A percentile compares a stretch with the other conserved stretches of the same genome.
Conservation (phyloP, 2,329 filamentous ascomycete species). For the Aspergillus piperis region DNA sequence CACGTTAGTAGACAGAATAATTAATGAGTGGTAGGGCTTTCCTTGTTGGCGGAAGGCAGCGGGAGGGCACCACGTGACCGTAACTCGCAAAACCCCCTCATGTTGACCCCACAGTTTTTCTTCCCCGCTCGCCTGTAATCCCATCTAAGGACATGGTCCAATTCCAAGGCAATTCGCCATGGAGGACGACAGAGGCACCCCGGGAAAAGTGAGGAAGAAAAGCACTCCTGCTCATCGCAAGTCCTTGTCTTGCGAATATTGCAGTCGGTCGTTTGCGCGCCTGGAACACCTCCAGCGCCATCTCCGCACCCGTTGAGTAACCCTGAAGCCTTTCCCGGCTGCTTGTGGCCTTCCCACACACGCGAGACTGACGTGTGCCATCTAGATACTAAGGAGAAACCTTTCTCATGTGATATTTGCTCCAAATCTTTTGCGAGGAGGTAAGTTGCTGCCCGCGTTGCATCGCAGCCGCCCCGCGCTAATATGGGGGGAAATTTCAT, state of each 20-base stretch:
- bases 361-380: slow-evolving; percentile 27
- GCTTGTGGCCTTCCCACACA: neutral
- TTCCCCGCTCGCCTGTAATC: slow-evolving; percentile 39
- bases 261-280: slow-evolving; percentile 50
- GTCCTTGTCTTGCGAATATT: slow-evolving; percentile 51
- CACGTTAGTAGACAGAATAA: too few relatives aligned
- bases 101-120: slow-evolving; percentile 39
- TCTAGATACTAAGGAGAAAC: slow-evolving; percentile 52
- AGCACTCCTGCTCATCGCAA: slow-evolving; percentile 44
- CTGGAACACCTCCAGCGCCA: slow-evolving; percentile 54
- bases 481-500: slow-evolving; percentile 24
- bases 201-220: slow-evolving; percentile 46
- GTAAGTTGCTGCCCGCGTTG: slow-evolving; percentile 26
- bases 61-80: slow-evolving; percentile 20
- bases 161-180: slow-evolving; percentile 33
- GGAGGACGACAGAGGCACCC: slow-evolving; percentile 41
- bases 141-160: slow-evolving; percentile 27
- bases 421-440: slow-evolving; percentile 52
- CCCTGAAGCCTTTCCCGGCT: slow-evolving; percentile 27
- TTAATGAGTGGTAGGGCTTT: neutral
- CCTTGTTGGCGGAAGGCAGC: neutral
- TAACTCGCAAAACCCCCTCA: slow-evolving; percentile 26
- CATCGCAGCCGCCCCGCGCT: slow-evolving; percentile 22
- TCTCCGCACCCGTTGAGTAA: slow-evolving; percentile 53
- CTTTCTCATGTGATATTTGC: slow-evolving; percentile 53